Evolutionary conservation across 345 rosid species (phyloP).

Genomic region (Lumnitzera littorea): DNA sequence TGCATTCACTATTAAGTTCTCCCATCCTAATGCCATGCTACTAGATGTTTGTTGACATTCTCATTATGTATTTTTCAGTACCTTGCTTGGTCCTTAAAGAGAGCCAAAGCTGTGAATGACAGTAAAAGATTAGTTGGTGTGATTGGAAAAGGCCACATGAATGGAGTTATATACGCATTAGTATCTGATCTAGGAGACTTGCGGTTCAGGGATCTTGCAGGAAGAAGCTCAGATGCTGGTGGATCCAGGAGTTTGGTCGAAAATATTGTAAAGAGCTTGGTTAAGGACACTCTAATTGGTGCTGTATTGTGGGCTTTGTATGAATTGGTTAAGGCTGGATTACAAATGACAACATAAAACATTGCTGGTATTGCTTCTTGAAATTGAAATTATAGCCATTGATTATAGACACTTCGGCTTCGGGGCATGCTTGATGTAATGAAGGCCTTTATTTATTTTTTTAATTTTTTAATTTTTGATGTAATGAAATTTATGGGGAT

Average conservation of each 20-base stretch:
- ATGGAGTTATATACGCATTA: constrained; percentile 70
- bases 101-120: constrained; percentile 84
- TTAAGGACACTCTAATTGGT: constrained; percentile 8
- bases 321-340: constrained; percentile 5
- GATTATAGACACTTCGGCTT: too few relatives aligned
- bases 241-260: constrained; percentile 7
- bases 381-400: too few relatives aligned
- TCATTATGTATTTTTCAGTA: constrained; percentile 35
- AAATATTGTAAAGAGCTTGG: constrained; percentile 6
- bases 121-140: constrained; percentile 73
- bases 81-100: constrained; percentile 82
- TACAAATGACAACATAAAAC: background rate
- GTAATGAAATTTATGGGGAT: too few relatives aligned
- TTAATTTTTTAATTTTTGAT: too few relatives aligned
- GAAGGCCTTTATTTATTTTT: too few relatives aligned
- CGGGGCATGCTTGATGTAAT: too few relatives aligned
- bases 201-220: constrained; percentile 65
- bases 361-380: background rate
- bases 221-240: constrained; percentile 30
- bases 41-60: background rate
- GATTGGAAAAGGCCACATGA: constrained; percentile 84
- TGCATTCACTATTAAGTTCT: background rate
- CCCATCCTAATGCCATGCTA: background rate
- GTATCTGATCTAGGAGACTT: constrained; percentile 65
- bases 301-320: constrained; percentile 13